phyloP scores from a whole-genome alignment of 2,329 filamentous ascomycete genomes.

The Alternaria sp. region DNA sequence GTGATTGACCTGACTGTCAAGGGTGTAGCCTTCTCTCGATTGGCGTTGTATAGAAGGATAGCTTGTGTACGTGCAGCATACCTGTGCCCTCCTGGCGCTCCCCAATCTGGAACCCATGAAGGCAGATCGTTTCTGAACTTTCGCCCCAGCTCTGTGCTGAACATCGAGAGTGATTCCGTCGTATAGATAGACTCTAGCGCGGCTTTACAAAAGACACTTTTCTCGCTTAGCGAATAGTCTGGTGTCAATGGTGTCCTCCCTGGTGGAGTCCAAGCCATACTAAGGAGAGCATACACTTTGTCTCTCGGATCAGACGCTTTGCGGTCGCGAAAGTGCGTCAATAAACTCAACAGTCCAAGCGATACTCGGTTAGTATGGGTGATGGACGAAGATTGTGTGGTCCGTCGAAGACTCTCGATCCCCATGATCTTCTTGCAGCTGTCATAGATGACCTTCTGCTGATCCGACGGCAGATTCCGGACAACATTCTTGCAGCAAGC shows the following conservation, averaged over 20 bases:
- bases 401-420: background rate
- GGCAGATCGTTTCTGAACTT: slow-evolving; percentile 24
- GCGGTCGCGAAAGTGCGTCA: background rate
- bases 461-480: background rate
- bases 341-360: background rate
- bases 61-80: slow-evolving; percentile 1
- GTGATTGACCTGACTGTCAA: background rate
- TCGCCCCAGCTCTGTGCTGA: slow-evolving; percentile 20
- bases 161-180: slow-evolving; percentile 3
- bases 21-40: background rate
- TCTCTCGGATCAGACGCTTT: slow-evolving; percentile 24
- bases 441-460: background rate
- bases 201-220: background rate
- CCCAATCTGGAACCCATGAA: slow-evolving; percentile 32
- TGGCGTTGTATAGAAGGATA: slow-evolving; percentile 2
- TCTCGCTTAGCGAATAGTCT: background rate
- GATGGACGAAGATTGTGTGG: background rate
- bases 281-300: slow-evolving; percentile 25
- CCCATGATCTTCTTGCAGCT: background rate
- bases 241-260: background rate
- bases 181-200: background rate
- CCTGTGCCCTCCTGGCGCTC: slow-evolving; percentile 6
- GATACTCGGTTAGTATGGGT: fast-evolving
- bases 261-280: background rate
- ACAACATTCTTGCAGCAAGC: background rate